Evolutionary conservation across 371 early-diverging fungal genomes (phyloP).

Genomic region (Sporodiniella umbellata): DNA sequence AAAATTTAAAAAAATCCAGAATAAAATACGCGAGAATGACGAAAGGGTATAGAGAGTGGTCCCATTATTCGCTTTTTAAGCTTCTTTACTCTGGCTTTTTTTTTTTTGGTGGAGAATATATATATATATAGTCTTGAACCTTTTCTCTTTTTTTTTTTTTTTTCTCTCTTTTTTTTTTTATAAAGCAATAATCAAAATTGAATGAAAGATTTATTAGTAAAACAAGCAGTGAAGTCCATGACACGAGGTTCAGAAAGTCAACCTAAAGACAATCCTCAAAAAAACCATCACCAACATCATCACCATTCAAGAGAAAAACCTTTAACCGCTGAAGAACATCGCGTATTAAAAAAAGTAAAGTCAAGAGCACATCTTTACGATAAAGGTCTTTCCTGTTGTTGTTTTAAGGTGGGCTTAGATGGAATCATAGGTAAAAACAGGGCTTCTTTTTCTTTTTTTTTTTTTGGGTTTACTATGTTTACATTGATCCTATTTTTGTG

Average conservation of each 20-base stretch:
- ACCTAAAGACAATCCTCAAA: neutral
- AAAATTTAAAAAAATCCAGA: too few relatives aligned
- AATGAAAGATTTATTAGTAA: constrained; percentile 15
- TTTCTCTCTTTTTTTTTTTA: neutral
- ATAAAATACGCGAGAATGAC: too few relatives aligned
- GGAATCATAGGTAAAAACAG: constrained; percentile 39
- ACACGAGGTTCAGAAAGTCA: neutral
- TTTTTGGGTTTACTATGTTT: neutral
- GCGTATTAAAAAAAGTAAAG: constrained; percentile 33
- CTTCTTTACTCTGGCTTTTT: neutral
- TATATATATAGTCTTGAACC: too few relatives aligned
- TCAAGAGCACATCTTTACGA: constrained; percentile 37
- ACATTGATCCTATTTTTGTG: too few relatives aligned
- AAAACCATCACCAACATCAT: constrained; percentile 25
- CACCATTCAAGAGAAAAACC: constrained; percentile 7
- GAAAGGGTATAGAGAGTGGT: neutral
- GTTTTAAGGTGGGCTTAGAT: constrained; percentile 49
- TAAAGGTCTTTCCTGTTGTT: constrained; percentile 39
- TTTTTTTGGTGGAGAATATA: too few relatives aligned
- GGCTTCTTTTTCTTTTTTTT: neutral
- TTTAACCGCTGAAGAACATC: constrained; percentile 23
- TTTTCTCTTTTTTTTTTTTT: neutral
- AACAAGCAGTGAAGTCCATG: constrained; percentile 17
- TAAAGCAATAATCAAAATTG: too few relatives aligned
- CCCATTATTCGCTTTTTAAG: neutral